Base-by-base conservation (phyloP, 1,284 basidiomycete species). In the Athelia psychrophila region DNA sequence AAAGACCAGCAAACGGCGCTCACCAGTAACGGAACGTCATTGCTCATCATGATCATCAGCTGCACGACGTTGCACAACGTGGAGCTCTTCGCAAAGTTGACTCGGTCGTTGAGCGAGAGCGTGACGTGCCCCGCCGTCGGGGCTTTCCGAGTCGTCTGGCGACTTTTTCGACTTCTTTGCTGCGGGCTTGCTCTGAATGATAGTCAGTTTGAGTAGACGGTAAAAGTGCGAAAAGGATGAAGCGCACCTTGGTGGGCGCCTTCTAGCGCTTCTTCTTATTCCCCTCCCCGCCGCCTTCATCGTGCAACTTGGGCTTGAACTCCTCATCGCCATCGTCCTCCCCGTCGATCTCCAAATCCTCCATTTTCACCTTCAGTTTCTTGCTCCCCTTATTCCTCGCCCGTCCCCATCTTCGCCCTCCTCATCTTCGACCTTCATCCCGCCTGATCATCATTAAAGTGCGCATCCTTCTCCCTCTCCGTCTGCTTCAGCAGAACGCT, bases 41-140 rank as follows among this genome's bases (percentile, higher is more conserved):
- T 93, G 67, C 85, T 90, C 86, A 95, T 88, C 81, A n/a, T n/a
- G n/a, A n/a, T 99, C 97, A 89, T 89, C 44, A 95, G 79, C 62
- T 83, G 80, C 35, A 95, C 92, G 23, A 78, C 80, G 56, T 79
- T 79, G 15, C 86, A 83, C 36, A 99, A 74, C n/a, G 87, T 81
- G 0, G 90, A 79, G 56, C 91, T 93, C 80, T 98, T 99, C 54
- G 93, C 86, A 69, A 99, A 99, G 77, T 98, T 98, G 70, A 91
- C 85, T 24, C 99, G 85, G 73, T 99, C 99, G 73, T 99, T 98
- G 64, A 98, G 80, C 32, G 91, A 94, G 76, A 99, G 99, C 1
- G 95, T 98, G 51, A 99, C 38, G 86, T 87, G 58, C 99, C 96
- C 59, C 92, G 86, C 70, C 91, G 88, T 65, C 93, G 83, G 79